A percentile compares a stretch with the other conserved stretches of the same genome.
phyloP scores from a whole-genome alignment of 2,329 filamentous ascomycete species.

The Cytospora paraplurivora region DNA sequence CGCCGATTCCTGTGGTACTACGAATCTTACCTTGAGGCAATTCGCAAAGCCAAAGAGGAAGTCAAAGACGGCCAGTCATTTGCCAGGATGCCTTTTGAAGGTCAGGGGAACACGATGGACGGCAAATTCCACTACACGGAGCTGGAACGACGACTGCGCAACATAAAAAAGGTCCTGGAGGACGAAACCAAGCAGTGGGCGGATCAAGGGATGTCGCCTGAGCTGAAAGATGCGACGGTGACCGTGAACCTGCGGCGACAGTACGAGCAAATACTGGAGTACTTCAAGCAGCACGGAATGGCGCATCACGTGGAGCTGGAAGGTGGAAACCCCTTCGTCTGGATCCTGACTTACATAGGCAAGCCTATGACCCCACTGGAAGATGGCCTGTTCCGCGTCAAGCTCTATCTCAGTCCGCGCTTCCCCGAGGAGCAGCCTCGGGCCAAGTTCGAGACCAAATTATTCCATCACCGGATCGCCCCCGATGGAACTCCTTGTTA shows the following conservation, averaged over 20 bases:
- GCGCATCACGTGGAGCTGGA: conserved; percentile 77
- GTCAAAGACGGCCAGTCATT: conserved; percentile 68
- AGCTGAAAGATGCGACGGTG: conserved; percentile 69
- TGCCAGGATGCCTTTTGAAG: conserved; percentile 85
- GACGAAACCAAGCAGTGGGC: conserved; percentile 74
- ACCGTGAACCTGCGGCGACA: conserved; percentile 82
- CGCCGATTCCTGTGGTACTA: conserved; percentile 95
- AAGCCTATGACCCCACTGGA: conserved; percentile 91
- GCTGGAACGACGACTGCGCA: conserved; percentile 67
- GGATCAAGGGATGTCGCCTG: conserved; percentile 63
- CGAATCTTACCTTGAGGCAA: conserved; percentile 76
- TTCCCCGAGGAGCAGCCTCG: conserved; percentile 90
- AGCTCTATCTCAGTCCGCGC: conserved; percentile 74
- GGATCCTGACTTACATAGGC: conserved; percentile 87
- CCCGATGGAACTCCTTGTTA: conserved; percentile 83
- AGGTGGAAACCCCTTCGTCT: conserved; percentile 84
- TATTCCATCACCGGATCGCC: conserved; percentile 89
- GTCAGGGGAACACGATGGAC: conserved; percentile 74
- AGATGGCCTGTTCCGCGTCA: conserved; percentile 84
- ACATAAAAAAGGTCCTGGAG: conserved; percentile 71
- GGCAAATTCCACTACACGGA: conserved; percentile 81
- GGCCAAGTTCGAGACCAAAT: conserved; percentile 73
- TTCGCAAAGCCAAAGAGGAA: conserved; percentile 66
- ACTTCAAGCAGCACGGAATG: conserved; percentile 70
- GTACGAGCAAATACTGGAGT: conserved; percentile 77